Base-by-base conservation (phyloP, 176 grass and related monocot species). In the Cocos nucifera region DNA sequence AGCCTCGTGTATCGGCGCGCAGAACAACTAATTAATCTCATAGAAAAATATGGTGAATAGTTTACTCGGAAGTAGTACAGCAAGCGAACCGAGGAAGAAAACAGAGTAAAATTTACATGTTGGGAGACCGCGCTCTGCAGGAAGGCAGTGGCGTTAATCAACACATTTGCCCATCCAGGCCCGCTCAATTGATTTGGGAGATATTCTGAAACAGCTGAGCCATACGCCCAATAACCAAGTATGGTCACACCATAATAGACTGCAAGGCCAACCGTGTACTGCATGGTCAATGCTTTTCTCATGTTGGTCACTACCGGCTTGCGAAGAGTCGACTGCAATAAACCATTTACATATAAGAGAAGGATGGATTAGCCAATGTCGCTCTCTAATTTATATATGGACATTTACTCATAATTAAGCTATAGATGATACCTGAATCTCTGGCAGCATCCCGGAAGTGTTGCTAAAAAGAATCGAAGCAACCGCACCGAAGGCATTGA, bases 201-300 rank as follows among this genome's bases (percentile, higher is more conserved):
- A 77, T 89, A 89, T 57, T 89, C 82, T 0, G 89, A 89, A 23
- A 80, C 79, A 22, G 89, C 16, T 17, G 89, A 72, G 23, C 89
- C 85, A 69, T 95, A 95, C 4, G 85, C 89, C 89, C 89, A 95
- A 74, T 95, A 95, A 19, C 89, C 89, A 15, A 76, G 85, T 24
- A 86, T 81, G 76, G 81, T 95, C 63, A 95, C 58, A 53, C 89
- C 82, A 35, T 89, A 95, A 64, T 86, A 89, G 16, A 57, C 57
- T 15, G 66, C 69, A 0, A 75, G 72, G n/a, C 89, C 89, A 19
- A 71, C 58, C 0, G 82, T 95, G 77, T 78, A 89, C 62, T 83
- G 85, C 76, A 83, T 75, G 73, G 57, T 44, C 66, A 95, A 64
- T 73, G 82, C 89, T 25, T 75, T 78, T 62, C 82, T 44, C 85